Base-by-base conservation (phyloP, 257 asterid genomes). In the Galeopsis tetrahit region DNA sequence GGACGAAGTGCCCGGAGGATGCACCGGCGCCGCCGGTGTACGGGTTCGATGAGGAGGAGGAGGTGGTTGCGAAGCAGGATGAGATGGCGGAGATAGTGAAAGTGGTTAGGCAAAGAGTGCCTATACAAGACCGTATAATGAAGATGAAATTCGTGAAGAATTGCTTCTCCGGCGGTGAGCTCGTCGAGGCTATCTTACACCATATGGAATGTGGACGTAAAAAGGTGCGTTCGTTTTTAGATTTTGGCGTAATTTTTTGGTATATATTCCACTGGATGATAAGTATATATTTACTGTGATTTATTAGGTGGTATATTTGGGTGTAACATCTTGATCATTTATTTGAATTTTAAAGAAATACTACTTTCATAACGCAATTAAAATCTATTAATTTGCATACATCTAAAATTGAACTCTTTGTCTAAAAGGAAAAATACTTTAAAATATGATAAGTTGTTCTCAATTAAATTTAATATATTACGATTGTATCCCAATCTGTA, bases 101-200 rank as follows among this genome's bases (percentile, higher is more conserved):
- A 81, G 82, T 90, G n/a, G 83, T 87, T 68, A 76, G 98, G 66
- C 88, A 77, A 75, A 84, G 79, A 69, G 83, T 95, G 28, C 98
- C 99, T n/a, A 95, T 95, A 55, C 96, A 85, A 76, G 97, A 95
- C 63, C 84, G 98, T 8, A 64, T 95, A 38, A 84, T 73, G 88
- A 95, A 85, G 89, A 87, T 95, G 97, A 94, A 90, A 75, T 81
- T 91, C 31, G 92, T 92, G 32, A 86, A 81, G 84, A 92, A 92
- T 70, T 91, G 99, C 70, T 94, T 94, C 87, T 78, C 86, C 52
- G 99, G 97, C 1, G 82, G 84, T 0, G 96, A 91, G 80, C 93
- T 91, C 21, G 96, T 91, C 69, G 97, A 87, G 81, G 91, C 85
- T 17, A 75, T 94, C 77, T 86, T 86, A 1, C 87, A 86, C 78